Evolutionary conservation across 306 rosid species (phyloP), one percentile per base, ranked within the genome.

Genomic region (Vigna nakashimae): DNA sequence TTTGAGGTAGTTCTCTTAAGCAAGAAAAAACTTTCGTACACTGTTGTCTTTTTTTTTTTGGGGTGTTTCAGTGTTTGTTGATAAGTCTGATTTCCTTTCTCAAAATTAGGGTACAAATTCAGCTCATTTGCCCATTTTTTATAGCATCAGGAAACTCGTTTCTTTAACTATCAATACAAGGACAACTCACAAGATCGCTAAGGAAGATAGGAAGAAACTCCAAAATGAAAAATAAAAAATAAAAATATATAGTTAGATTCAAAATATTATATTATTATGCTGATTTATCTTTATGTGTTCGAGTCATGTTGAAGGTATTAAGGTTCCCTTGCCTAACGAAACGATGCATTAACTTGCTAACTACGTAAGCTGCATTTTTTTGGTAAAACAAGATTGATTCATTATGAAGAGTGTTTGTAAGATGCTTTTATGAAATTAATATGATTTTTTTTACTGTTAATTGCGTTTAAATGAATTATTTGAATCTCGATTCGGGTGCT

Each of bases 81-180:
- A 62, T 62, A 62, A 62, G 46, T 0, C 3, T 32, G 12, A 32
- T 62, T 5, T 30, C 13, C 67, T 32, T 60, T 4, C 5, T 60
- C 32, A 3, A 26, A 11, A 56, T 40, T 55, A 10, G 16, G 57
- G 57, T 10, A 8, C 57, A 24, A 42, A 52, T 55, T 50, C 63
- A 18, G 8, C 28, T 75, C 62, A 34, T n/a, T 64, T 50, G 63
- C 28, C 42, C 42, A 49, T 34, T 32, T 75, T 63, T 67, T 7
- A 10, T 50, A 20, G 30, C 7, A 14, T 13, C 5, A 32, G 10
- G 46, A 42, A 14, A 13, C 73, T 48, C 43, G 6, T 36, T 64
- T 64, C 16, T 36, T 11, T 14, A 15, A 9, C 32, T 9, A 65
- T 38, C 16, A n/a, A 34, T 62, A 60, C 20, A 32, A 32, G 24